Conservation (phyloP, 768 basidiomycete species). For the Hericium alpestre region DNA sequence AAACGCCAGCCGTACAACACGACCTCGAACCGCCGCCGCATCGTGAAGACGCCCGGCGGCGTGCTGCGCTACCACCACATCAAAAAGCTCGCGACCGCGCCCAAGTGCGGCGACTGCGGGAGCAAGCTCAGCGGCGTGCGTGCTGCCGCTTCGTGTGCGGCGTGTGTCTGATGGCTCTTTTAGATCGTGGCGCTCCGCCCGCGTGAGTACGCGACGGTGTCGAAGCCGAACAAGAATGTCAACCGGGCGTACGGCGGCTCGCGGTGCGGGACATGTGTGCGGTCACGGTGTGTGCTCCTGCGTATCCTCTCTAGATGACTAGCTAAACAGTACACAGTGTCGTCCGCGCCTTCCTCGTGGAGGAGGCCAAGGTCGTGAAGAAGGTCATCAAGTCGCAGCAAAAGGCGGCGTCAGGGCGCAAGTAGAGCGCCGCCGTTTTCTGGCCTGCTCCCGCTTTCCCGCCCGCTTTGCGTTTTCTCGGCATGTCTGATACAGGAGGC, state of each 20-base stretch:
- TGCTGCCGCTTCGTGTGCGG: conserved; percentile 9
- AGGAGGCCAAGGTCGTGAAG: conserved; percentile 99
- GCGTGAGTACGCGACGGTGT: conserved; percentile 88
- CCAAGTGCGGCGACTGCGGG: conserved; percentile 99
- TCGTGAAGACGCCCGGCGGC: conserved; percentile 97
- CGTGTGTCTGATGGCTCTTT: neutral
- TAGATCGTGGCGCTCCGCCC: conserved; percentile 95
- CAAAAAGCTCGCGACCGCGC: conserved; percentile 84
- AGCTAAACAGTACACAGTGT: conserved; percentile 48
- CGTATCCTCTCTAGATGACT: conserved; percentile 1
- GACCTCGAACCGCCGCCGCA: conserved; percentile 86
- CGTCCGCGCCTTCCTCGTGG: conserved; percentile 95
- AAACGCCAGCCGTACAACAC: conserved; percentile 99
- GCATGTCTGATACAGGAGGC: neutral
- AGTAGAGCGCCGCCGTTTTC: neutral
- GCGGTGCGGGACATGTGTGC: conserved; percentile 91
- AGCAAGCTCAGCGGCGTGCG: conserved; percentile 87
- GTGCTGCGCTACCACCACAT: conserved; percentile 97
- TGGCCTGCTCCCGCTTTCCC: neutral
- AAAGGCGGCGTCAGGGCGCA: conserved; percentile 17
- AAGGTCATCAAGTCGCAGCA: conserved; percentile 93
- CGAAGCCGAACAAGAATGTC: conserved; percentile 96
- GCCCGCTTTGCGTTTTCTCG: neutral
- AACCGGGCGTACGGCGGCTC: conserved; percentile 95
- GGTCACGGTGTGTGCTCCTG: conserved; percentile 61